Percentiles rank a stretch among this genome's conserved stretches.
Conservation (phyloP, 352 stramenopile genomes). For the Pythium biforme region DNA sequence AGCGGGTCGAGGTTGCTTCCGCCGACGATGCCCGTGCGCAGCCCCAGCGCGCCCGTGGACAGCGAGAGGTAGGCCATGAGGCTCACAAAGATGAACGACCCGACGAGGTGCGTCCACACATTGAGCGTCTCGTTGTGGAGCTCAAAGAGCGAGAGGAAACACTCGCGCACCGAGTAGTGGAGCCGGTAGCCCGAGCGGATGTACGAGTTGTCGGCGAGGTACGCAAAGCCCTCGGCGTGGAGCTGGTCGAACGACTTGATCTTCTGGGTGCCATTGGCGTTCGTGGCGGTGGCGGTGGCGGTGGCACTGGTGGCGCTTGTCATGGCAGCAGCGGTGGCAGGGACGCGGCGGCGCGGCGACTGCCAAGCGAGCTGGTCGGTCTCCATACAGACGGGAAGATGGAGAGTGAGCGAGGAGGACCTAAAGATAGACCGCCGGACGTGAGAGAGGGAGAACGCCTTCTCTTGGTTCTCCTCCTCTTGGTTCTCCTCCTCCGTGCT, state of each 20-base stretch:
- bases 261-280: constrained; percentile 17
- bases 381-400: constrained; percentile 8
- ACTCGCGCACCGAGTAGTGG: constrained; percentile 79
- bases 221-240: constrained; percentile 77
- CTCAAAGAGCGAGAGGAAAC: constrained; percentile 79
- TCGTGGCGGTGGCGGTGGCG: constrained; percentile 1
- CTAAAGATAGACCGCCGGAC: not conserved
- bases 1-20: constrained; percentile 27
- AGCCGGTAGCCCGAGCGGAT: constrained; percentile 83
- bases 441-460: not conserved
- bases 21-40: constrained; percentile 6
- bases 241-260: constrained; percentile 76
- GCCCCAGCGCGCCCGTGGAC: constrained; percentile 42
- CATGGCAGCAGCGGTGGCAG: not conserved
- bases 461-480: not conserved
- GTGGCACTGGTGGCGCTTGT: constrained; percentile 15
- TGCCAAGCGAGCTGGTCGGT: constrained; percentile 36
- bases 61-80: constrained; percentile 78
- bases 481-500: not conserved
- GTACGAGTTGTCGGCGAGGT: constrained; percentile 86
- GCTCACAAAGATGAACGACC: constrained; percentile 80
- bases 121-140: constrained; percentile 90
- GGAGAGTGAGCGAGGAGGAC: not conserved
- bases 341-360: constrained; percentile 9
- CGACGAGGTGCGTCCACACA: constrained; percentile 87